These are phyloP conservation scores for Carex scoparia DNA, from an alignment of 176 grass and related monocot genomes.

Conservation along the genomic window DNA sequence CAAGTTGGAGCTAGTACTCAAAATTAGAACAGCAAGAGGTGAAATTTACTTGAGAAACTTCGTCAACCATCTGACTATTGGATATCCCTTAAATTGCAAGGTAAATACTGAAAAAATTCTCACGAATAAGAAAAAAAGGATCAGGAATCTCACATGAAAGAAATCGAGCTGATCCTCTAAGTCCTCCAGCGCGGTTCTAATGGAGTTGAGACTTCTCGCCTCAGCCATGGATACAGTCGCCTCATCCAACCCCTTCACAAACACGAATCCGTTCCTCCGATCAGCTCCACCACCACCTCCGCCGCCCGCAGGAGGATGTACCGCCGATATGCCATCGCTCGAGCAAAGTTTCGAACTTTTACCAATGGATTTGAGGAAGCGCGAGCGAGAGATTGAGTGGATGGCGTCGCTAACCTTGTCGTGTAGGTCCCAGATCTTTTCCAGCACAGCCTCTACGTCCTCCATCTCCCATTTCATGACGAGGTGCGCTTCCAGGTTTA, in stretches of 20 bases:
- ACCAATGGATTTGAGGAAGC: conserved; percentile 61
- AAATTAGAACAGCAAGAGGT: background rate
- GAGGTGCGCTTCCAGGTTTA: background rate
- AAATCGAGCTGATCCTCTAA: conserved; percentile 89
- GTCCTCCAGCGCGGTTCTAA: conserved; percentile 78
- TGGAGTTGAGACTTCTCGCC: conserved; percentile 78
- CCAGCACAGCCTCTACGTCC: conserved; percentile 58
- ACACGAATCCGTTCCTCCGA: conserved; percentile 43
- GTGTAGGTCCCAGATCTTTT: conserved; percentile 94
- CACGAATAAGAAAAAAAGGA: background rate
- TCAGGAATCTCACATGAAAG: conserved; percentile 57
- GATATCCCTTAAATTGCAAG: background rate
- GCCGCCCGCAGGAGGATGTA: background rate
- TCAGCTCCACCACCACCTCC: conserved; percentile 14
- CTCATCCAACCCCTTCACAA: conserved; percentile 41
- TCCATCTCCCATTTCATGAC: conserved; percentile 55
- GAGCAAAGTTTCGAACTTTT: background rate
- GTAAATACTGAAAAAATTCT: background rate
- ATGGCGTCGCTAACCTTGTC: conserved; percentile 93
- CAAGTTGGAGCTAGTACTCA: background rate
- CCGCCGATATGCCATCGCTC: background rate
- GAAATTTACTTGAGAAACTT: background rate
- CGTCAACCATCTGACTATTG: background rate
- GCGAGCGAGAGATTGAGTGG: conserved; percentile 68
- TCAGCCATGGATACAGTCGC: conserved; percentile 46